These are phyloP conservation scores for Solanum medicagineum DNA, from an alignment of 257 asterid genomes.

Conservation along the genomic window DNA sequence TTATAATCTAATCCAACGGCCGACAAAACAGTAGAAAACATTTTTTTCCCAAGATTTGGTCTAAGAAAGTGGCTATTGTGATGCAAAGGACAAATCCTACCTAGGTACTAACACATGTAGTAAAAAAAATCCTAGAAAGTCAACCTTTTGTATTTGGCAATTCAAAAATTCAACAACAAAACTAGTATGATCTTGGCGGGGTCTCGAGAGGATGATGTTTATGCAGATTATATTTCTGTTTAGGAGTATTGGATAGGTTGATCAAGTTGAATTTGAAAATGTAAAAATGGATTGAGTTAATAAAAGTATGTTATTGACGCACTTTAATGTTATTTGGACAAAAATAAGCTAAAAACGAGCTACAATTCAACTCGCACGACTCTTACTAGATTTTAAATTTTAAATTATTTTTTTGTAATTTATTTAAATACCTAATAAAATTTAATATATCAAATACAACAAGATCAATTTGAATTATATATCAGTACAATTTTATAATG, in stretches of 20 bases:
- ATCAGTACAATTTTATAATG: not conserved
- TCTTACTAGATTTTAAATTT: not conserved
- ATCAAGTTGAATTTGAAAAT: not conserved
- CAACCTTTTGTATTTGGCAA: not conserved
- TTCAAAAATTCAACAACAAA: not conserved
- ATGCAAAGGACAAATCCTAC: not conserved
- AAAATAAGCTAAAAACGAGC: not conserved
- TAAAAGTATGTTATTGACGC: not conserved
- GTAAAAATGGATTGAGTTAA: not conserved
- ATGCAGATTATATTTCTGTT: rapidly evolving
- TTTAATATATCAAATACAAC: not conserved
- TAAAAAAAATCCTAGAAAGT: not conserved
- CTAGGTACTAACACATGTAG: not conserved
- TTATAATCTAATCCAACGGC: not conserved
- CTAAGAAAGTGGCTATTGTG: not conserved
- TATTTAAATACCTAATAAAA: not conserved
- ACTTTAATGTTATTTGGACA: not conserved
- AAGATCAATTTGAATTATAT: not conserved
- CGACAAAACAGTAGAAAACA: not conserved
- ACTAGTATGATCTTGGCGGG: not conserved
- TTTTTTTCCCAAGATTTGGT: not conserved
- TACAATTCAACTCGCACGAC: not conserved
- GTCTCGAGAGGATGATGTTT: not conserved
- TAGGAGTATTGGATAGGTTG: not conserved
- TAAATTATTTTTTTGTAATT: not conserved